These are phyloP conservation scores for Theileria annulata DNA, from an alignment of 169 alveolate species.

Conservation along the genomic window DNA sequence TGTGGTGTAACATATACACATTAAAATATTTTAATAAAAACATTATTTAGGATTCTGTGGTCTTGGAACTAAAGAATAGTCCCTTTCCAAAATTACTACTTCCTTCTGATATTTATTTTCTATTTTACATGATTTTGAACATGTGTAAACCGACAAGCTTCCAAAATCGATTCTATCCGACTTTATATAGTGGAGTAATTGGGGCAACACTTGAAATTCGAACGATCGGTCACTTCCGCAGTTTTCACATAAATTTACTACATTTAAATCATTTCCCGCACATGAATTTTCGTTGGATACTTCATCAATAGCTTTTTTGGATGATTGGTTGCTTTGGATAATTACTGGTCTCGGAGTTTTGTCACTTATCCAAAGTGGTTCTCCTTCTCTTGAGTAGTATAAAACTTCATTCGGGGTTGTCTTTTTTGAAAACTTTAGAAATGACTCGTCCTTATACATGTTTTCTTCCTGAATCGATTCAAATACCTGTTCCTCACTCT, in stretches of 20 bases:
- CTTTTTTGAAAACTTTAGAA: slow-evolving; percentile 50
- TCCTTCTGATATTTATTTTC: slow-evolving; percentile 46
- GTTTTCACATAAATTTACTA: slow-evolving; percentile 20
- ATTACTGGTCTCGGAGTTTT: slow-evolving; percentile 19
- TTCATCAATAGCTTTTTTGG: neutral
- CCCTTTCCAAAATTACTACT: slow-evolving; percentile 46
- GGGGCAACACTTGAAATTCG: slow-evolving; percentile 69
- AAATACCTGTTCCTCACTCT: slow-evolving; percentile 63
- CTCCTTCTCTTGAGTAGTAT: slow-evolving; percentile 63
- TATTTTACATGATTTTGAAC: slow-evolving; percentile 64
- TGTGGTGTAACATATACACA: neutral
- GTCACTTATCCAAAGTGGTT: slow-evolving; percentile 66
- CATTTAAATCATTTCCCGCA: neutral
- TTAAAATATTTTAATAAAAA: neutral
- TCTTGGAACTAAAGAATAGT: slow-evolving; percentile 46
- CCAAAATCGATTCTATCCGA: slow-evolving; percentile 54
- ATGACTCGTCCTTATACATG: slow-evolving; percentile 33
- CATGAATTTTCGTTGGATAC: neutral
- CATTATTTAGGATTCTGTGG: neutral
- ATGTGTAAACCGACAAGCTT: slow-evolving; percentile 59
- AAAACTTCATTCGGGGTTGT: slow-evolving; percentile 60
- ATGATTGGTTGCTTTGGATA: neutral
- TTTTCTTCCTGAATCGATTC: slow-evolving; percentile 57
- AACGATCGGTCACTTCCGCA: slow-evolving; percentile 64
- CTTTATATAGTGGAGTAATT: slow-evolving; percentile 35